Base-by-base conservation (phyloP, 192 early-diverging fungal species). In the Coemansia sp. region DNA sequence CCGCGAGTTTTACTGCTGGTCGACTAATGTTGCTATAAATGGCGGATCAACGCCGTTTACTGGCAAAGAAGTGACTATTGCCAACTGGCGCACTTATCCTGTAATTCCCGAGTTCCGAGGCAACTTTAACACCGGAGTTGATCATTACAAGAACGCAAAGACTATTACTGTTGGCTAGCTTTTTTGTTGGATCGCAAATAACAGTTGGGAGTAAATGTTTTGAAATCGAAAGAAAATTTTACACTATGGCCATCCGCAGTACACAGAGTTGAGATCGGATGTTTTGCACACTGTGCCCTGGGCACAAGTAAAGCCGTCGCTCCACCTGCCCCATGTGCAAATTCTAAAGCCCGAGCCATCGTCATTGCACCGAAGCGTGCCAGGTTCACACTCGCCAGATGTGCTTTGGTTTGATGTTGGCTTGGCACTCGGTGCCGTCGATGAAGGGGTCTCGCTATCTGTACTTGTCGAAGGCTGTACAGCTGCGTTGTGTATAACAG, bases 1-100 rank as follows among this genome's bases (percentile, higher is more conserved):
- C 68, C 83, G 85, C 47, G 90, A 92, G 75, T 90, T 83, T 63
- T 91, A 91, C 72, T 88, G 85, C 85, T 82, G 85, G 57, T 89
- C 87, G 60, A 87, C 86, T n/a, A 88, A 90, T 71, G 79, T 92
- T 32, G 82, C 83, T 48, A 84, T 90, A 64, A 58, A 66, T 3
- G 84, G 85, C 14, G 65, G 72, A 2, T 17, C 43, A 15, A 50
- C 66, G 1, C 61, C 69, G 41, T 74, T 82, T 57, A 83, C 87
- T 0, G 83, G 83, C 48, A 81, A 77, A 66, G 56, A 78, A 54
- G 72, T 82, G 68, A 59, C 77, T n/a, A 82, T 84, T 69, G 85
- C 84, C 49, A 86, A 88, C 79, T 77, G 84, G 57, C 53, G 76
- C 17, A 62, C 65, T 4, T 83, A 75, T 62, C 84, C 84, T 4